Conservation (phyloP, 768 basidiomycete genomes). For the Serendipita sp. region DNA sequence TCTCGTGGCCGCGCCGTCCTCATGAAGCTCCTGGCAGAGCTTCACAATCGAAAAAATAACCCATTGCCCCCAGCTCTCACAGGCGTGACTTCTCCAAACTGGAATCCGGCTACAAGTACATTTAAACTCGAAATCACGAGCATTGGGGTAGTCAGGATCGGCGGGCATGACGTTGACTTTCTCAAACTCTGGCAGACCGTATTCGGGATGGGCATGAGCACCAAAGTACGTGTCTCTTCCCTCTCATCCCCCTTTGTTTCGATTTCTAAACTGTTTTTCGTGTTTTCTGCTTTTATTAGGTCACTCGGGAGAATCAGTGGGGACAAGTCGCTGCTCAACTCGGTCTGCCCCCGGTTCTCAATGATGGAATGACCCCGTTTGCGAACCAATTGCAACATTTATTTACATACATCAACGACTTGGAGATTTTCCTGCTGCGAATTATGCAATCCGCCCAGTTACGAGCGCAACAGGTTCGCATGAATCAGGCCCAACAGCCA, state of each 20-base stretch:
- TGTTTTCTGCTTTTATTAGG: background rate
- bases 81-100: background rate
- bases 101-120: background rate
- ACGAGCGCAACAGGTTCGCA: background rate
- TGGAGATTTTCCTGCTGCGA: background rate
- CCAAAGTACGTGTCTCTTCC: background rate
- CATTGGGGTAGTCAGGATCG: background rate
- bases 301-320: background rate
- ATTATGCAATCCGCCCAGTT: background rate
- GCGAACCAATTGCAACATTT: background rate
- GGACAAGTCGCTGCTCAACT: background rate
- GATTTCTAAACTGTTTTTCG: background rate
- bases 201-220: background rate
- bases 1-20: background rate
- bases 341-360: background rate
- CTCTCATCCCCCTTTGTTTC: background rate
- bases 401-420: background rate
- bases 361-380: background rate
- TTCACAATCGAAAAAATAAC: background rate
- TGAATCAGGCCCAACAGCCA: background rate
- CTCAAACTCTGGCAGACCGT: slow-evolving; percentile 2
- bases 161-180: background rate
- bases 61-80: background rate
- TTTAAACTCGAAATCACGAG: background rate
- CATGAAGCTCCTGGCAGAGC: background rate